A percentile compares a stretch with the other conserved stretches of the same genome.
phyloP scores from a whole-genome alignment of 768 basidiomycete genomes.

The Mycena olivaceomarginata region DNA sequence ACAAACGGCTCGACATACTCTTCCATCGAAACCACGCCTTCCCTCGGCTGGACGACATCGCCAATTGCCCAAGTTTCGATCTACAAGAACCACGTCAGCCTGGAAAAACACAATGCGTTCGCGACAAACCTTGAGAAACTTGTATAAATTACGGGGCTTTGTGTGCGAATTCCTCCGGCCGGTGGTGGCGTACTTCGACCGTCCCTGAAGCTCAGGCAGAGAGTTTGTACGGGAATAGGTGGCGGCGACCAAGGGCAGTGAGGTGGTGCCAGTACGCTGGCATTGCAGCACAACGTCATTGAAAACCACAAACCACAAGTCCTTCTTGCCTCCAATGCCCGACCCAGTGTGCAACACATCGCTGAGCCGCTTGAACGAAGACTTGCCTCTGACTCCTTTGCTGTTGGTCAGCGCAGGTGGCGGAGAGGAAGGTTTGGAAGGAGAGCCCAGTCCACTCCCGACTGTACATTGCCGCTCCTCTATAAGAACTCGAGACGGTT shows the following conservation, averaged over 20 bases:
- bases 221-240: constrained; percentile 84
- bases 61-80: constrained; percentile 94
- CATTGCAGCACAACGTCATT: constrained; percentile 97
- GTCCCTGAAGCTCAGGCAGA: constrained; percentile 89
- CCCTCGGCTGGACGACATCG: constrained; percentile 82
- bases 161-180: constrained; percentile 85
- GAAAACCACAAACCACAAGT: constrained; percentile 96
- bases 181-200: constrained; percentile 89
- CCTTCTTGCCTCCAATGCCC: constrained; percentile 83
- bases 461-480: constrained; percentile 80
- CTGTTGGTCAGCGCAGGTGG: constrained; percentile 63
- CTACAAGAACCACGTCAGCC: constrained; percentile 57
- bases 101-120: constrained; percentile 2
- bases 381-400: constrained; percentile 85
- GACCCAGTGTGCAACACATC: constrained; percentile 85
- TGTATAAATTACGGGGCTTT: constrained; percentile 94
- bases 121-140: constrained; percentile 87
- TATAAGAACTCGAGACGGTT: constrained; percentile 90
- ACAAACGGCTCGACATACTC: constrained; percentile 74
- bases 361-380: constrained; percentile 92
- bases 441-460: constrained; percentile 52
- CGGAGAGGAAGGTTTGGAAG: constrained; percentile 61
- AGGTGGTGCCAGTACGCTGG: constrained; percentile 93
- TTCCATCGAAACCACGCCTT: constrained; percentile 93
- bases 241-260: constrained; percentile 82